Base-by-base conservation (phyloP, 345 rosid species). In the Orychophragmus violaceus region DNA sequence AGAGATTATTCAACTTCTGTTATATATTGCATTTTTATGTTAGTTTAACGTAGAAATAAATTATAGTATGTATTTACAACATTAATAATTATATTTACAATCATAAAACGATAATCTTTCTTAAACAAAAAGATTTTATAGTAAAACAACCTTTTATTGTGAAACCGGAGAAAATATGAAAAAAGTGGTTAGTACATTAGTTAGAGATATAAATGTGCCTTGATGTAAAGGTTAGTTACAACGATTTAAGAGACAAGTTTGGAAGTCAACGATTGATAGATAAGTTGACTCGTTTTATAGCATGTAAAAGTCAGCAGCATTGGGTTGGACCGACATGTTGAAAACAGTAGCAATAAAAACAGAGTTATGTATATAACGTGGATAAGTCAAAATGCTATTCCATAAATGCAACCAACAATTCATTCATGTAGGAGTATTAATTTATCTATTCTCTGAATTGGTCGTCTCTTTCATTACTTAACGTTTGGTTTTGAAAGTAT, bases 201-300 rank as follows among this genome's bases (percentile, higher is more conserved):
- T 56, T 50, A 32, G 61, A 53, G 61, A 53, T 44, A 56, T 44
- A 63, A 45, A 71, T 71, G 51, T 59, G 22, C 37, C 11, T 39
- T 65, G 59, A n/a, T 69, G 42, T 18, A 69, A 48, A 29, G 66
- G 59, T 62, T 70, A 30, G 68, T 23, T 62, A 42, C 52, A 58
- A 0, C 23, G 46, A 52, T 37, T 18, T 35, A 63, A 54, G n/a
- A 62, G 30, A 46, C 21, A 48, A 42, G 37, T 17, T 39, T 16
- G 14, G 11, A 54, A 64, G 65, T 55, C 58, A 48, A 56, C 23
- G 29, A 46, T 36, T 56, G 44, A 36, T 64, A 56, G 52, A 64
- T 64, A 56, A 71, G 70, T 27, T 71, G 76, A 71, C 64, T 71
- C 7, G 39, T 46, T 46, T 19, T 54, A 8, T 35, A 25, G 56